phyloP scores from a whole-genome alignment of 2,329 filamentous ascomycete genomes.

The Elsinoe australis region DNA sequence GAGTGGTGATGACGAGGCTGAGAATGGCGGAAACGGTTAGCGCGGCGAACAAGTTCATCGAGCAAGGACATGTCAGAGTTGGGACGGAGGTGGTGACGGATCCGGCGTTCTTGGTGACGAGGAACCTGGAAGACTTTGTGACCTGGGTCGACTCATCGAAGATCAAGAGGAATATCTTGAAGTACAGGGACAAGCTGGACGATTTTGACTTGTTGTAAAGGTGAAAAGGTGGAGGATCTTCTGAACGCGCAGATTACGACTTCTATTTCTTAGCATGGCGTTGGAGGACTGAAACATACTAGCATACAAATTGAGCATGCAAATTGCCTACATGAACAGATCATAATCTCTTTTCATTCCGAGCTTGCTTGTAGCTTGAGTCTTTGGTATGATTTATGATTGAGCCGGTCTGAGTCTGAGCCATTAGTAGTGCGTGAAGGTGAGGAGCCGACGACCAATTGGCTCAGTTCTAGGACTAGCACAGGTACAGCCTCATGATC shows the following conservation, averaged over 20 bases:
- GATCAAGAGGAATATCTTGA: slow-evolving; percentile 93
- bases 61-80: slow-evolving; percentile 88
- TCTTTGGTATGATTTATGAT: too few species aligned
- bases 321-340: background rate
- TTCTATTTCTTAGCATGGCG: slow-evolving; percentile 9
- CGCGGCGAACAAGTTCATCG: slow-evolving; percentile 72
- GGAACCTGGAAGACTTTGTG: slow-evolving; percentile 90
- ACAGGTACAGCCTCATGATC: background rate
- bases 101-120: slow-evolving; percentile 78
- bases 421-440: too few species aligned
- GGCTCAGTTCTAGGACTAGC: background rate
- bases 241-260: too few species aligned
- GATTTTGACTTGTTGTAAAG: slow-evolving; percentile 78
- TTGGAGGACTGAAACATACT: too few species aligned
- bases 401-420: too few species aligned
- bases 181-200: slow-evolving; percentile 88
- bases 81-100: slow-evolving; percentile 87
- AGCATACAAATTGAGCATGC: too few species aligned
- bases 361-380: too few species aligned
- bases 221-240: background rate
- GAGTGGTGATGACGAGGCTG: slow-evolving; percentile 82
- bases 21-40: slow-evolving; percentile 88
- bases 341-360: too few species aligned
- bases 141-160: slow-evolving; percentile 95
- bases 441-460: background rate